Conservation (phyloP, 441 rosid species). For the Populus hybrid region DNA sequence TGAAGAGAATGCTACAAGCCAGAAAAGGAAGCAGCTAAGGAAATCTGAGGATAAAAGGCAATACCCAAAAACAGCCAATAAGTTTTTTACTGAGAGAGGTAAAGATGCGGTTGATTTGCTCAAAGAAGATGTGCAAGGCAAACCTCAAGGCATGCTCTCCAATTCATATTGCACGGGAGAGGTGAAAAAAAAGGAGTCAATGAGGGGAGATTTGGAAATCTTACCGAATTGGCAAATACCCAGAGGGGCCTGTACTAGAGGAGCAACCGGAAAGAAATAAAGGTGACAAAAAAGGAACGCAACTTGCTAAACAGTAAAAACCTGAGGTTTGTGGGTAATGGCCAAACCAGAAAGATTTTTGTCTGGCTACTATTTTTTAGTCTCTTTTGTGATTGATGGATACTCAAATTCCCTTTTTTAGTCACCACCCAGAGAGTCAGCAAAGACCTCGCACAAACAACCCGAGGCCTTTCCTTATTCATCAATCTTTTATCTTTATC, state of each 20-base stretch:
- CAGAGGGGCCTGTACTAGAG: conserved; percentile 13
- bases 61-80: background rate
- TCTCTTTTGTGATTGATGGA: conserved; percentile 18
- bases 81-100: background rate
- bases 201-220: conserved; percentile 10
- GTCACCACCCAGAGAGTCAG: conserved; percentile 19
- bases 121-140: background rate
- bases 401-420: conserved; percentile 8
- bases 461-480: conserved; percentile 30
- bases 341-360: background rate
- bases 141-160: background rate
- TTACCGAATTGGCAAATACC: conserved; percentile 23
- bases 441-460: background rate
- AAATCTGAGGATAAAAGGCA: conserved; percentile 6
- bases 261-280: background rate
- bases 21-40: conserved; percentile 3
- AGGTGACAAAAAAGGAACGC: conserved; percentile 9
- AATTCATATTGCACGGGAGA: background rate
- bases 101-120: background rate
- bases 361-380: background rate
- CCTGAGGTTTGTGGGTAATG: background rate
- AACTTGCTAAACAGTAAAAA: background rate
- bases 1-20: background rate
- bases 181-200: background rate
- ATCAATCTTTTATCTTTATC: conserved; percentile 4